A percentile compares a stretch with the other conserved stretches of the same genome.
Evolutionary conservation across 495 filamentous ascomycete species (phyloP).

Genomic region (Rusavskia elegans): DNA sequence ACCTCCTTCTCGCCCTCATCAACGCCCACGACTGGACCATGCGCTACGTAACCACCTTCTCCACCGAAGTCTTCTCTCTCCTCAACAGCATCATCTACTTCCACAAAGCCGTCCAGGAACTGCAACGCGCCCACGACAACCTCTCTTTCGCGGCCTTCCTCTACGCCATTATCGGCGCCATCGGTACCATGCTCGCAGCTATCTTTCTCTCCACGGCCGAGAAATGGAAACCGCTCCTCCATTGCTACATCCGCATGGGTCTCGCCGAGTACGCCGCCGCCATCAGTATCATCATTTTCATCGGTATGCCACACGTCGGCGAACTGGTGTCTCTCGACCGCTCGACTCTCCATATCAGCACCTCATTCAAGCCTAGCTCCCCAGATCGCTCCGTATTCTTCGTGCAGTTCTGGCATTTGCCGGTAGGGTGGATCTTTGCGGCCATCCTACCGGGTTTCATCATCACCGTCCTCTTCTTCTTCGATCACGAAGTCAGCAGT

Average conservation of each 20-base stretch:
- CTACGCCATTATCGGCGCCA: constrained; percentile 51
- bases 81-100: constrained; percentile 64
- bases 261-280: constrained; percentile 55
- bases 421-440: constrained; percentile 44
- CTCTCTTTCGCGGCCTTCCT: constrained; percentile 54
- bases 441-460: constrained; percentile 50
- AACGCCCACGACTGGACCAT: constrained; percentile 68
- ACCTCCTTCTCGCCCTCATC: constrained; percentile 50
- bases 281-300: constrained; percentile 54
- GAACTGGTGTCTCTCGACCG: constrained; percentile 46
- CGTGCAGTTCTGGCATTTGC: constrained; percentile 50
- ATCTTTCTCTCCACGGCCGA: constrained; percentile 49
- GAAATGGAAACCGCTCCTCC: constrained; percentile 49
- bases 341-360: constrained; percentile 41
- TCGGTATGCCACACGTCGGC: constrained; percentile 49
- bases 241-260: constrained; percentile 48
- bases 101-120: constrained; percentile 56
- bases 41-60: constrained; percentile 60
- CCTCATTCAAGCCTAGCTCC: constrained; percentile 40
- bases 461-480: constrained; percentile 58
- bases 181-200: constrained; percentile 53
- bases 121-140: constrained; percentile 40
- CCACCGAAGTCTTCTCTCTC: constrained; percentile 54
- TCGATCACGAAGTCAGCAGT: constrained; percentile 61
- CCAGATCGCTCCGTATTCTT: constrained; percentile 44